Evolutionary conservation across 2,329 filamentous ascomycete species (phyloP).

Genomic region (Juglanconis oblonga): DNA sequence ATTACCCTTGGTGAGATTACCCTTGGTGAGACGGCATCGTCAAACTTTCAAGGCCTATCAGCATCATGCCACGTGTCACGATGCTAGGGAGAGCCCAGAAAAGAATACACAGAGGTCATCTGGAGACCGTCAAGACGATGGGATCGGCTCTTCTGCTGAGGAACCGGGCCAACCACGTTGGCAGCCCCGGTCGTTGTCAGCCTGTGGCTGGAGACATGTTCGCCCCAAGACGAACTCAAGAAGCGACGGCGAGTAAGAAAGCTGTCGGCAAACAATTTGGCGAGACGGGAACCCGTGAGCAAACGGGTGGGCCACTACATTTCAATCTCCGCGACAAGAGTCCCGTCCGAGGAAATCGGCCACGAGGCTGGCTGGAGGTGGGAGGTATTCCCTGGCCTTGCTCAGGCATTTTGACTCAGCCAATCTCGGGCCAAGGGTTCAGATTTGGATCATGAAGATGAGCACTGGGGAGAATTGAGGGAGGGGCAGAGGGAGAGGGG

Average conservation of each 20-base stretch:
- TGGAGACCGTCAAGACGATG: neutral
- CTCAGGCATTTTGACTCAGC: constrained; percentile 1
- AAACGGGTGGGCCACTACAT: neutral
- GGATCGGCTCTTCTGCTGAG: too few relatives aligned
- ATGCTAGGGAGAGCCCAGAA: neutral
- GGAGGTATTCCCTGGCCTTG: neutral
- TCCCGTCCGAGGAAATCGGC: neutral
- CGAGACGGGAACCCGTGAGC: neutral
- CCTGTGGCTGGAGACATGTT: too few relatives aligned
- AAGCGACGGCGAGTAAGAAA: neutral
- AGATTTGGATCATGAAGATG: neutral
- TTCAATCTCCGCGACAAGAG: neutral
- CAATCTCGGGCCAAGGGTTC: neutral
- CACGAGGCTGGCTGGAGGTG: neutral
- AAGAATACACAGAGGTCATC: neutral
- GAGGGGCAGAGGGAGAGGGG: too few relatives aligned
- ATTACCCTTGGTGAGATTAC: too few relatives aligned
- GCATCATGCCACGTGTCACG: neutral
- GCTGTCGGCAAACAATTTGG: neutral
- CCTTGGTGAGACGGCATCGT: neutral
- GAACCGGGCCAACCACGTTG: too few relatives aligned
- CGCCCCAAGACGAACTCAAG: too few relatives aligned
- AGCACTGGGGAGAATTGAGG: too few relatives aligned
- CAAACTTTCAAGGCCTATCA: neutral
- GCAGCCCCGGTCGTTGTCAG: too few relatives aligned